phyloP scores from a whole-genome alignment of 192 early-diverging fungal genomes.

The Cladochytrium replicatum region DNA sequence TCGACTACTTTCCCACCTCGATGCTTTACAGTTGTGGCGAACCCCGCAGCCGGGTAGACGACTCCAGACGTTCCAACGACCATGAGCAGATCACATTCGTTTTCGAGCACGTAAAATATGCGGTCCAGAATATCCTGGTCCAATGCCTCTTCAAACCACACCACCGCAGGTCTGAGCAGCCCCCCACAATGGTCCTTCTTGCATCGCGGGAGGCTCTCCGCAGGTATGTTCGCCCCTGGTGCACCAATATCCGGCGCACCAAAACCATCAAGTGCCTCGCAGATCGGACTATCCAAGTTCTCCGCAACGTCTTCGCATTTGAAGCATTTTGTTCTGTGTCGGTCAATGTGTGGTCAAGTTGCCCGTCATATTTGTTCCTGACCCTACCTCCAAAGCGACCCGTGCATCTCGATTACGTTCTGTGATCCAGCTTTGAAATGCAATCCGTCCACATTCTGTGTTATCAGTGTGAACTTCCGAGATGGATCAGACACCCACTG shows the following conservation, averaged over 20 bases:
- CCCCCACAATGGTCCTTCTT: too few relatives aligned
- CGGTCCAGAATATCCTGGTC: slow-evolving; percentile 30
- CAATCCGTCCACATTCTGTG: slow-evolving; percentile 89
- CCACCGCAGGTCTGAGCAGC: too few relatives aligned
- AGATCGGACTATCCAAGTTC: slow-evolving; percentile 60
- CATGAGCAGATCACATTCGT: slow-evolving; percentile 52
- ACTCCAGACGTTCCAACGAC: slow-evolving; percentile 72
- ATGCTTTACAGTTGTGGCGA: slow-evolving; percentile 58
- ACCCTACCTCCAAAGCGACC: too few relatives aligned
- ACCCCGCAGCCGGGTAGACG: slow-evolving; percentile 72
- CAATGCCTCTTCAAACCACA: slow-evolving; percentile 89
- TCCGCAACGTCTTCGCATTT: slow-evolving; percentile 45
- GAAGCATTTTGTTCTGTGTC: slow-evolving; percentile 59
- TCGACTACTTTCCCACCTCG: too few relatives aligned
- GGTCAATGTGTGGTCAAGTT: neutral
- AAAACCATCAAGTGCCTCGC: slow-evolving; percentile 21
- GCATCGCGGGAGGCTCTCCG: too few relatives aligned
- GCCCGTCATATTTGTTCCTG: neutral
- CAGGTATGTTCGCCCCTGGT: neutral
- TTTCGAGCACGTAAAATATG: slow-evolving; percentile 49
- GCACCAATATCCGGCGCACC: neutral
- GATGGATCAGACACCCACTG: too few relatives aligned
- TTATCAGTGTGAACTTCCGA: slow-evolving; percentile 55
- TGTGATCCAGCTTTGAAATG: slow-evolving; percentile 48
- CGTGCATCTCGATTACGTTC: slow-evolving; percentile 75